phyloP scores from a whole-genome alignment of 441 rosid species.

The Dalechampia spathulata region DNA sequence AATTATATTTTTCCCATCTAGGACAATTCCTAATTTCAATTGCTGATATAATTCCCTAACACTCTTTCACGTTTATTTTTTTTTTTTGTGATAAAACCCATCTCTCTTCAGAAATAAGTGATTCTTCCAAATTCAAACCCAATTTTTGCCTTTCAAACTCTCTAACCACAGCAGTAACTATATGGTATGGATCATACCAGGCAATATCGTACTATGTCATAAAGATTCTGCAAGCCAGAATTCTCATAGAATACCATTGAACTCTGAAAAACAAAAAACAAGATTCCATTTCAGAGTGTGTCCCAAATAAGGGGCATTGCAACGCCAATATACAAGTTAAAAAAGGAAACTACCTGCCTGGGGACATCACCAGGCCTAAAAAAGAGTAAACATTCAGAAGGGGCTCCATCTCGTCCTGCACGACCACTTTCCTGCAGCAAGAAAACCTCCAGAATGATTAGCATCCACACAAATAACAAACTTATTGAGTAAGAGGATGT shows the following conservation, averaged over 20 bases:
- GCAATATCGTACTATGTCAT: conserved; percentile 82
- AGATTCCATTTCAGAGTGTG: conserved; percentile 1
- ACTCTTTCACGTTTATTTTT: not conserved
- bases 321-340: not conserved
- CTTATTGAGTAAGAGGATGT: conserved; percentile 12
- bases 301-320: conserved; percentile 1
- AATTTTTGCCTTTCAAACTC: not conserved
- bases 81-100: not conserved
- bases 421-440: conserved; percentile 91
- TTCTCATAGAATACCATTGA: conserved; percentile 98
- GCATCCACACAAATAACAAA: conserved; percentile 10
- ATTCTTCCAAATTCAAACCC: not conserved
- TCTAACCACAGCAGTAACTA: not conserved
- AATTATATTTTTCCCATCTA: not conserved
- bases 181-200: conserved; percentile 47
- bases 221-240: conserved; percentile 90
- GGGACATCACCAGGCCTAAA: conserved; percentile 90
- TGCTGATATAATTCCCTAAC: not conserved
- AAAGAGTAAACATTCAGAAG: conserved; percentile 85
- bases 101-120: not conserved
- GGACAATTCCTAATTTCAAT: not conserved
- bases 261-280: conserved; percentile 57
- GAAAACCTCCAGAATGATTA: conserved; percentile 21
- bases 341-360: conserved; percentile 61
- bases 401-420: conserved; percentile 97